Conservation (phyloP, 108 stramenopile species). For the Chaetoceros muelleri region DNA sequence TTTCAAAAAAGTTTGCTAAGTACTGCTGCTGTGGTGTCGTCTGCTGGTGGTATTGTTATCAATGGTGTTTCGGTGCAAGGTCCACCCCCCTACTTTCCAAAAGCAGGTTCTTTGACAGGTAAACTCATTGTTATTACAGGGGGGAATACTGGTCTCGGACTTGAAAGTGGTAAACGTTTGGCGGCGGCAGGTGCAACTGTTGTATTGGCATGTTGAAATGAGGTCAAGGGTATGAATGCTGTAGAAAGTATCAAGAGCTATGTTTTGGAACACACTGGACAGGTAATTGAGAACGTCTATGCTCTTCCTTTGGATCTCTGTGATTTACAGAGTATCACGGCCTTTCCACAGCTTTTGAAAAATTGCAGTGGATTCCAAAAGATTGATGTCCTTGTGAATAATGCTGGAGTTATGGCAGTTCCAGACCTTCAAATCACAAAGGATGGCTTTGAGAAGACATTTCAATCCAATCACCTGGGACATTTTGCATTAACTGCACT, state of each 20-base stretch:
- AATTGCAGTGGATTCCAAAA: constrained; percentile 11
- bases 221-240: constrained; percentile 39
- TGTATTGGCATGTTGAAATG: constrained; percentile 48
- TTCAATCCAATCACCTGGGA: constrained; percentile 79
- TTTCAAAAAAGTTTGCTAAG: neutral
- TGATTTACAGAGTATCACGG: constrained; percentile 44
- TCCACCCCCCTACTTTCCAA: constrained; percentile 6
- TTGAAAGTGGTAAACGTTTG: constrained; percentile 71
- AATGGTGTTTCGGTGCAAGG: neutral
- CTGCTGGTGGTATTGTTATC: neutral
- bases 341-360: constrained; percentile 39
- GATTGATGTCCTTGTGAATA: constrained; percentile 69
- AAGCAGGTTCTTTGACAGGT: constrained; percentile 25
- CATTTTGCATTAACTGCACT: constrained; percentile 70
- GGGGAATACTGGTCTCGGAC: constrained; percentile 60
- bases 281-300: constrained; percentile 30
- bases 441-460: constrained; percentile 75
- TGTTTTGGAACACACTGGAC: constrained; percentile 11
- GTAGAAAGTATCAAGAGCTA: constrained; percentile 41
- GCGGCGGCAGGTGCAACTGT: constrained; percentile 69
- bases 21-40: neutral
- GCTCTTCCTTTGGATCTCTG: constrained; percentile 42
- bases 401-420: constrained; percentile 88
- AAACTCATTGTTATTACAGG: constrained; percentile 71
- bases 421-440: constrained; percentile 48